phyloP scores from a whole-genome alignment of 225 moss, liverwort and hornwort genomes.

The Polytrichum commune region DNA sequence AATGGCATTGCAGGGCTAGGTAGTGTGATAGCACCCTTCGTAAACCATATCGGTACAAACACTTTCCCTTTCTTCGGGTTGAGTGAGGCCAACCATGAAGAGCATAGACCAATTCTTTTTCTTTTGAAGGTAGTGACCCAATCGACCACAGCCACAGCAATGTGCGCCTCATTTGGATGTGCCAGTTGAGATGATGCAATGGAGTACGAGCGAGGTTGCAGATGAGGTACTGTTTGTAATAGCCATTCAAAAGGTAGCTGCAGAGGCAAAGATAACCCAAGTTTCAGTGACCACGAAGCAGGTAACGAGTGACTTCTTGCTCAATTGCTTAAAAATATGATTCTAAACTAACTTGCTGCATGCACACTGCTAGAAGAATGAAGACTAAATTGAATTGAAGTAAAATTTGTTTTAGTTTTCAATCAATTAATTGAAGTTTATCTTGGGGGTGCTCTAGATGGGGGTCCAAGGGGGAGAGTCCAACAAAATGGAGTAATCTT shows the following conservation, averaged over 20 bases:
- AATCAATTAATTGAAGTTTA: too few relatives aligned
- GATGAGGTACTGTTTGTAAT: constrained; percentile 83
- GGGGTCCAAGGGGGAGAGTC: too few relatives aligned
- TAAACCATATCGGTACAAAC: constrained; percentile 80
- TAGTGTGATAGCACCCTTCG: constrained; percentile 75
- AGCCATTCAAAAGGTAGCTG: constrained; percentile 93
- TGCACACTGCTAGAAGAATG: too few relatives aligned
- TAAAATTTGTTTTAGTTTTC: too few relatives aligned
- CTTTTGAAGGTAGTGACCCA: constrained; percentile 93
- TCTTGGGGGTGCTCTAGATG: too few relatives aligned
- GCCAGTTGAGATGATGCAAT: constrained; percentile 76
- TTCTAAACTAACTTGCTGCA: too few relatives aligned
- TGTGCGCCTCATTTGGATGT: constrained; percentile 79
- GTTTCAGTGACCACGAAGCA: too few relatives aligned
- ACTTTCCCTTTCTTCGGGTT: constrained; percentile 62
- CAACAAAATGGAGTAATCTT: too few relatives aligned
- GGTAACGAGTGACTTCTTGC: too few relatives aligned
- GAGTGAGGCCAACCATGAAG: constrained; percentile 80
- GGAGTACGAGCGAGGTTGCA: constrained; percentile 88
- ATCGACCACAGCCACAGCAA: constrained; percentile 81
- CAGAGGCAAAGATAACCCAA: constrained; percentile 10
- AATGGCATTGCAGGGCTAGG: constrained; percentile 79
- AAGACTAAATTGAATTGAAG: too few relatives aligned
- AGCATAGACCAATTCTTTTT: constrained; percentile 82
- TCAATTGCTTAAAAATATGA: too few relatives aligned